Percentiles rank a stretch among this genome's conserved stretches.
Conservation (phyloP, 2,329 filamentous ascomycete species). For the Daldinia sp. region DNA sequence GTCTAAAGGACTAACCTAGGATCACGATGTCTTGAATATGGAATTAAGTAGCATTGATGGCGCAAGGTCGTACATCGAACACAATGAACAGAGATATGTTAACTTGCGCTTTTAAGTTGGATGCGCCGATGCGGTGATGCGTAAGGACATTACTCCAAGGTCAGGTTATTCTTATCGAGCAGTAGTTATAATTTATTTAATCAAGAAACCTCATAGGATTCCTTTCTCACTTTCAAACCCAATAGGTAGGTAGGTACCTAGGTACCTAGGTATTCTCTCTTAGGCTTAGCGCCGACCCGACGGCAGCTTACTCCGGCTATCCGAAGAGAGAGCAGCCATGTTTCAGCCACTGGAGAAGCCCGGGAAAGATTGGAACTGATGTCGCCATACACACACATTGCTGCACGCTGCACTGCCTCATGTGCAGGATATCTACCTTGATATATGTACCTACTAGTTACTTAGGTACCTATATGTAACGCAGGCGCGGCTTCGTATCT, state of each 20-base stretch:
- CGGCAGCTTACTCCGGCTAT: constrained; percentile 10
- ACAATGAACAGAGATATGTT: constrained; percentile 1
- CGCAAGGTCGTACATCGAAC: not conserved
- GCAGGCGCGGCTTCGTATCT: not conserved
- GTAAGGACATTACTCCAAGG: not conserved
- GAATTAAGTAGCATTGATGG: not conserved
- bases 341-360: constrained; percentile 1
- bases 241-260: no score
- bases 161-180: no score
- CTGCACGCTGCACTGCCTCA: not conserved
- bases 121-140: not conserved
- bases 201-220: no score
- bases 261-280: constrained; percentile 12
- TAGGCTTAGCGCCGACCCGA: constrained; percentile 8
- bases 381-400: no score
- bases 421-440: no score
- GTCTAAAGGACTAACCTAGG: not conserved
- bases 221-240: no score
- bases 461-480: no score
- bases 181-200: no score
- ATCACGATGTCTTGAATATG: not conserved
- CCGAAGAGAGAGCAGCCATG: constrained; percentile 18
- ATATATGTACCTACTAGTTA: no score
- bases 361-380: not conserved
- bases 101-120: not conserved